These are phyloP conservation scores for Hyaloperonospora brassicae DNA, from an alignment of 352 stramenopile species.

Conservation along the genomic window DNA sequence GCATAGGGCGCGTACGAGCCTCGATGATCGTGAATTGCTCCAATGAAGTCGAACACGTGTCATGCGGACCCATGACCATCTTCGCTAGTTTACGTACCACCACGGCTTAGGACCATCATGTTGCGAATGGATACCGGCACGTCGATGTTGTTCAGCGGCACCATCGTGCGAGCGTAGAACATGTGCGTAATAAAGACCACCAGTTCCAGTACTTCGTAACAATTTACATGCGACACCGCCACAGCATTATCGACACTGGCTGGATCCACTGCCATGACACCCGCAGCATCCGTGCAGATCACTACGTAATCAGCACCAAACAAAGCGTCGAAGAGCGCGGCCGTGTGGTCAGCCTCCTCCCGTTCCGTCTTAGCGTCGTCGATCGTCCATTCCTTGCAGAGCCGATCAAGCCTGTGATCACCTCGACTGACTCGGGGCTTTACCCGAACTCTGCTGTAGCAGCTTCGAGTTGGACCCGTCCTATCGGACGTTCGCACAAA, in stretches of 20 bases:
- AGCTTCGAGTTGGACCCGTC: slow-evolving; percentile 70
- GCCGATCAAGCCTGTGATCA: slow-evolving; percentile 79
- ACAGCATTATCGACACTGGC: slow-evolving; percentile 62
- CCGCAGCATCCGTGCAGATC: slow-evolving; percentile 80
- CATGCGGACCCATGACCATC: slow-evolving; percentile 43
- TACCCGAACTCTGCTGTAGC: slow-evolving; percentile 34
- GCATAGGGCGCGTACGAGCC: slow-evolving; percentile 65
- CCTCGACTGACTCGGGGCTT: slow-evolving; percentile 35
- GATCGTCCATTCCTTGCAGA: slow-evolving; percentile 48
- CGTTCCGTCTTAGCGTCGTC: slow-evolving; percentile 71
- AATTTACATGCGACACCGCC: slow-evolving; percentile 64
- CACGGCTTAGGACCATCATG: slow-evolving; percentile 69
- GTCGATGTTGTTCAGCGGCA: slow-evolving; percentile 69
- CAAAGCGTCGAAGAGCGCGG: slow-evolving; percentile 63
- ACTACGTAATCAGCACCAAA: slow-evolving; percentile 71
- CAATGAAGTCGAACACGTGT: slow-evolving; percentile 77
- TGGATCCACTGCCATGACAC: slow-evolving; percentile 77
- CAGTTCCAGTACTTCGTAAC: slow-evolving; percentile 74
- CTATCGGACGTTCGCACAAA: slow-evolving; percentile 69
- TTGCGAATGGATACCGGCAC: slow-evolving; percentile 83
- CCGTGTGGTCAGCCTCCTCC: slow-evolving; percentile 81
- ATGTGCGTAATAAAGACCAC: slow-evolving; percentile 77
- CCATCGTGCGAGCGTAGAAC: slow-evolving; percentile 82
- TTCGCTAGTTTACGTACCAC: slow-evolving; percentile 75
- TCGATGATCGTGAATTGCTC: slow-evolving; percentile 79